Percentiles rank a stretch among this genome's conserved stretches.
These are phyloP conservation scores for Letharia lupina DNA, from an alignment of 495 filamentous ascomycete genomes.

Conservation along the genomic window DNA sequence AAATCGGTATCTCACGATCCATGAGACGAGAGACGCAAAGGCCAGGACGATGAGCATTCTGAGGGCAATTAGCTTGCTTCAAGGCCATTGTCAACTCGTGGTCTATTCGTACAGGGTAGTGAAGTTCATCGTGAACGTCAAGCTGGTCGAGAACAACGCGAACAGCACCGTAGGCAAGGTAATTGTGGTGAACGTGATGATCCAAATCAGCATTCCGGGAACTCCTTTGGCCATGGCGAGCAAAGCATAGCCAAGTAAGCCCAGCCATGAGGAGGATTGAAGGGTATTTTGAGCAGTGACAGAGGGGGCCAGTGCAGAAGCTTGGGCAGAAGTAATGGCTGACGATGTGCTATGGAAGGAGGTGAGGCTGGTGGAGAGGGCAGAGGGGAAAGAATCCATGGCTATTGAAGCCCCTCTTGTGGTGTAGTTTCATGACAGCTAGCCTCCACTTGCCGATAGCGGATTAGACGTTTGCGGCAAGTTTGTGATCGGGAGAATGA, in stretches of 20 bases:
- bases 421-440: slow-evolving; percentile 11
- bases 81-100: slow-evolving; percentile 14
- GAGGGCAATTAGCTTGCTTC: slow-evolving; percentile 11
- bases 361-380: slow-evolving; percentile 2
- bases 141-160: slow-evolving; percentile 85
- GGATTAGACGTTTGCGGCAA: slow-evolving; percentile 2
- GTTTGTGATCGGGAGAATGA: neutral
- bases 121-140: slow-evolving; percentile 97
- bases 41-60: slow-evolving; percentile 71
- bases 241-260: slow-evolving; percentile 32
- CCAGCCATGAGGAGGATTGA: slow-evolving; percentile 30
- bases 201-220: slow-evolving; percentile 70
- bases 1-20: slow-evolving; percentile 89
- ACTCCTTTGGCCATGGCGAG: slow-evolving; percentile 51
- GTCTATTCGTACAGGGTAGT: slow-evolving; percentile 69
- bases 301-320: neutral
- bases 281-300: slow-evolving; percentile 2
- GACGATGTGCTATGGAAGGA: slow-evolving; percentile 8
- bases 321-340: slow-evolving; percentile 4
- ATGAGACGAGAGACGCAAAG: slow-evolving; percentile 72
- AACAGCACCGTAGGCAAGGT: slow-evolving; percentile 85
- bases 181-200: slow-evolving; percentile 77
- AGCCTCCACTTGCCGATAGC: slow-evolving; percentile 12
- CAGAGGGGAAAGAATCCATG: slow-evolving; percentile 18
- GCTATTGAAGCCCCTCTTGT: slow-evolving; percentile 9